Percentiles rank a stretch among this genome's conserved stretches.
Evolutionary conservation across 805 yeast genomes (phyloP).

Genomic region (Clavispora vitiphila): DNA sequence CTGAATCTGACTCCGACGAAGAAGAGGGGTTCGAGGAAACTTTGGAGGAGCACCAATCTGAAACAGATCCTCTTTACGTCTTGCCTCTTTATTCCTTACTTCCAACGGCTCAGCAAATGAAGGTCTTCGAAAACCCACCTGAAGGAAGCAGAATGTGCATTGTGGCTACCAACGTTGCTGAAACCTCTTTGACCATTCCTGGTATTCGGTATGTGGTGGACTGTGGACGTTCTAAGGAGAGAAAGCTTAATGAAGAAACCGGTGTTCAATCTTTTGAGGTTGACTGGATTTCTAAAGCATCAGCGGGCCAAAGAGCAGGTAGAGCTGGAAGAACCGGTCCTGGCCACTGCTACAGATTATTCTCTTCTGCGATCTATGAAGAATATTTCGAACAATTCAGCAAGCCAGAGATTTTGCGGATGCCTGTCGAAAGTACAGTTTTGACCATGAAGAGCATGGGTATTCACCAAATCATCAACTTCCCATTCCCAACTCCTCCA

Average conservation of each 20-base stretch:
- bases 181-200: slow-evolving; percentile 94
- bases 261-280: slow-evolving; percentile 92
- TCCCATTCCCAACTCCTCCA: slow-evolving; percentile 97
- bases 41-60: slow-evolving; percentile 65
- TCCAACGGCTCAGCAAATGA: slow-evolving; percentile 95
- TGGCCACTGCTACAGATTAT: slow-evolving; percentile 91
- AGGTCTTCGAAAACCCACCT: slow-evolving; percentile 84
- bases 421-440: slow-evolving; percentile 97
- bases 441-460: slow-evolving; percentile 97
- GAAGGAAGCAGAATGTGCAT: slow-evolving; percentile 81
- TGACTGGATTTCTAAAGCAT: slow-evolving; percentile 91
- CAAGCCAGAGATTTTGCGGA: slow-evolving; percentile 83
- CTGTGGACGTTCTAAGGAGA: slow-evolving; percentile 89
- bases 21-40: slow-evolving; percentile 72
- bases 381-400: slow-evolving; percentile 78
- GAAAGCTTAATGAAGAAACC: slow-evolving; percentile 72
- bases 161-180: slow-evolving; percentile 97
- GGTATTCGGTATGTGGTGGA: slow-evolving; percentile 93
- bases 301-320: slow-evolving; percentile 93
- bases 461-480: slow-evolving; percentile 80
- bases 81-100: slow-evolving; percentile 87
- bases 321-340: slow-evolving; percentile 99
- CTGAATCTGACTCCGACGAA: slow-evolving; percentile 38
- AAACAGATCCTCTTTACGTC: slow-evolving; percentile 77
- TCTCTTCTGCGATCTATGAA: slow-evolving; percentile 90